These are phyloP conservation scores for Nemophila menziesii DNA, from an alignment of 257 asterid species.

Conservation along the genomic window DNA sequence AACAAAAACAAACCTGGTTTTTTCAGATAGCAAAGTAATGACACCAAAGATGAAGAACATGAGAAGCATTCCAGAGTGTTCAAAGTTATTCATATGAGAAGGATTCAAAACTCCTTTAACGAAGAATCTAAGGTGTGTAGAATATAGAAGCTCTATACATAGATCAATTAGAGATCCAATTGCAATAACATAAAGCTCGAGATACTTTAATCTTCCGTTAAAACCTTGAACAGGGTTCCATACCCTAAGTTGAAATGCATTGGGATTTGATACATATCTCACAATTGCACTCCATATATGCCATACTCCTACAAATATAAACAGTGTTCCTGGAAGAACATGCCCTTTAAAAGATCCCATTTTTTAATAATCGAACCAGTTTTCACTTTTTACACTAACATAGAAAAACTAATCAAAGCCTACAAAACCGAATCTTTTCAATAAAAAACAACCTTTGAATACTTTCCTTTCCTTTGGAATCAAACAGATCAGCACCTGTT, in stretches of 20 bases:
- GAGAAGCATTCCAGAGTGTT: conserved; percentile 95
- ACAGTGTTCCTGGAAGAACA: conserved; percentile 83
- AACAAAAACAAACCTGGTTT: conserved; percentile 50
- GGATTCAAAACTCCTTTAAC: conserved; percentile 82
- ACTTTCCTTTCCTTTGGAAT: no score
- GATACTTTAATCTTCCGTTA: conserved; percentile 53
- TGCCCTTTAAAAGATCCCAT: conserved; percentile 98
- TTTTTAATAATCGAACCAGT: conserved; percentile 5
- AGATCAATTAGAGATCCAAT: conserved; percentile 77
- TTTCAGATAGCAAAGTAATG: conserved; percentile 60
- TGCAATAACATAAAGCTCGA: conserved; percentile 84
- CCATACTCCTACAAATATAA: conserved; percentile 79
- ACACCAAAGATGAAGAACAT: conserved; percentile 86
- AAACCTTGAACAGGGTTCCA: conserved; percentile 92
- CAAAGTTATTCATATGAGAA: conserved; percentile 81
- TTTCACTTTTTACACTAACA: no score
- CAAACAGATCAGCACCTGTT: no score
- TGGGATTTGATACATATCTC: conserved; percentile 56
- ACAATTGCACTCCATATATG: conserved; percentile 71
- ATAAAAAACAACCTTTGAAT: no score
- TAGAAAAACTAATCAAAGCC: no score
- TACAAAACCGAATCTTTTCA: no score
- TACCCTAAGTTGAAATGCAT: conserved; percentile 57
- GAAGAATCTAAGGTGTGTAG: conserved; percentile 78
- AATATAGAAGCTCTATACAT: conserved; percentile 72